Percentiles rank a stretch among this genome's conserved stretches.
These are phyloP conservation scores for Suillus spraguei DNA, from an alignment of 768 basidiomycete genomes.

Conservation along the genomic window DNA sequence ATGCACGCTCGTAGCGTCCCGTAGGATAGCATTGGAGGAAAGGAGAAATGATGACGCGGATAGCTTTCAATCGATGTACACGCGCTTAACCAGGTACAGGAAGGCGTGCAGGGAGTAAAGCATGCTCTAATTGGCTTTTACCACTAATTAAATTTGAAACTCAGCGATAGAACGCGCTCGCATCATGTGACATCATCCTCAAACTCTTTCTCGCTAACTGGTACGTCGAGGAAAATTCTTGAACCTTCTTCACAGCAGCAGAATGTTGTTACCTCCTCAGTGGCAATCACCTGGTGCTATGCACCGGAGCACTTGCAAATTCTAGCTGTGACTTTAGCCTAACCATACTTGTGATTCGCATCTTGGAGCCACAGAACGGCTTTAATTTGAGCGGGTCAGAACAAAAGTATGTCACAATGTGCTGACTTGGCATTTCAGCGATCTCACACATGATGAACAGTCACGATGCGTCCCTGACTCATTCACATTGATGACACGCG, in stretches of 20 bases:
- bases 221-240: neutral
- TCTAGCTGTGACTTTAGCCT: neutral
- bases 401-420: conserved; percentile 1
- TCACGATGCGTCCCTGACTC: neutral
- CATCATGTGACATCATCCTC: neutral
- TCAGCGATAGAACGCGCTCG: conserved; percentile 2
- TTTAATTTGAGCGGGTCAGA: neutral
- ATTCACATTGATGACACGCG: neutral
- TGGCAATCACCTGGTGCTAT: neutral
- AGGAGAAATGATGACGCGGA: conserved; percentile 2
- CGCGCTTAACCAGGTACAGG: conserved; percentile 3
- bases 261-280: neutral
- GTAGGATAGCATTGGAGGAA: conserved; percentile 9
- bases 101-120: neutral
- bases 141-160: conserved; percentile 1
- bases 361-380: neutral
- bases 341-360: neutral
- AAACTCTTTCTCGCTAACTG: neutral
- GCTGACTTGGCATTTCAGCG: neutral
- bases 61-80: conserved; percentile 7
- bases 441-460: neutral
- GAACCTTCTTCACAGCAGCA: neutral
- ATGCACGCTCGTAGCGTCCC: conserved; percentile 12
- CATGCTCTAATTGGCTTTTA: neutral
- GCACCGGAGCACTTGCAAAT: neutral